Evolutionary conservation across 768 basidiomycete genomes (phyloP), one percentile per base, ranked within the genome.

Genomic region (Podaxis sp.): DNA sequence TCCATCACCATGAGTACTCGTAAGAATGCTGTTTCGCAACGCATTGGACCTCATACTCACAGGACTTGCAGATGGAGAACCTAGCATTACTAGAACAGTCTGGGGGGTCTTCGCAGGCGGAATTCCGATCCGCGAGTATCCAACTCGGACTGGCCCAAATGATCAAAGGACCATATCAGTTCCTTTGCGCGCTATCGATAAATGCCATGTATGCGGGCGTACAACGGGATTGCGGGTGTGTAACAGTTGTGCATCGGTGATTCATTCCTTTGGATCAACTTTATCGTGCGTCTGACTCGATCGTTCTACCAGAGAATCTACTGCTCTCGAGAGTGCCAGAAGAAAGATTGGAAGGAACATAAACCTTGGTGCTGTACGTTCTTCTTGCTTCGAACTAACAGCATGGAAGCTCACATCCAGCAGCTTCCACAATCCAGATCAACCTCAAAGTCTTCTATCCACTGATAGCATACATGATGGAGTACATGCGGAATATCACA

Each of bases 391-490:
- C n/a, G 44, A 19, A 19, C 5, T n/a, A 46, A 19, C 17, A 17
- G 15, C n/a, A 4, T 8, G 44, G 19, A 46, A 33, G 8, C 33
- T 33, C 33, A 33, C 33, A 9, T 33, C 33, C 33, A 33, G 33
- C 48, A 77, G 76, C 75, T 2, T 74, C 73, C 63, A 79, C 77
- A 2, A 74, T 77, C 53, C 65, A 72, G 12, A 71, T 80, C 15
- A 72, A 76, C n/a, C 61, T 80, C 8, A 63, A 64, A 2, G 58
- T 65, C 0, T 78, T 77, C 62, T 72, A 75, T 74, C 75, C 75
- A 0, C 64, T 76, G 51, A 64, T 79, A 9, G 74, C 73, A 17
- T 66, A 62, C 39, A 66, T 75, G 6, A 66, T 70, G n/a, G 72
- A 76, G 30, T 53, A 61, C 2, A 58, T 62, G 22, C 71, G 69